Conservation (phyloP, 1,284 basidiomycete genomes). For the Ganoderma resinaceum region DNA sequence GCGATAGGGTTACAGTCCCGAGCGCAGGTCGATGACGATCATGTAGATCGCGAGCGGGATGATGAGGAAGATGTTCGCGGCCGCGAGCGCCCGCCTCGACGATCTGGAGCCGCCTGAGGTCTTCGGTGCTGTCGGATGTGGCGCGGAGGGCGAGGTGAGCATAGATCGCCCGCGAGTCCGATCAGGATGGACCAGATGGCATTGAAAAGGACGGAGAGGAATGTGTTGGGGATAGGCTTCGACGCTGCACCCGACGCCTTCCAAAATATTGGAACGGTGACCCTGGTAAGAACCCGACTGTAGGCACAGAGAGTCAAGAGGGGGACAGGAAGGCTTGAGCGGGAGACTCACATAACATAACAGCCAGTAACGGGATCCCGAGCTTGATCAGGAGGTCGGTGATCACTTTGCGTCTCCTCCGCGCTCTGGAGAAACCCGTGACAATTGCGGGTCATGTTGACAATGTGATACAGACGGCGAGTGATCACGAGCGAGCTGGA, state of each 20-base stretch:
- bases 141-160: background rate
- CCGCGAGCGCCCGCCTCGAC: conserved; percentile 48
- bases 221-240: conserved; percentile 47
- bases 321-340: background rate
- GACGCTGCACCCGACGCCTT: conserved; percentile 54
- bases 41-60: conserved; percentile 43
- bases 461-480: conserved; percentile 56
- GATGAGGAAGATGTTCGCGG: conserved; percentile 46
- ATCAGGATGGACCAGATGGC: conserved; percentile 32
- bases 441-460: conserved; percentile 39
- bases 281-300: conserved; percentile 27
- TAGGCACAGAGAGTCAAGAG: conserved; percentile 2
- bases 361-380: conserved; percentile 45
- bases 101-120: conserved; percentile 34
- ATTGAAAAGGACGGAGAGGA: conserved; percentile 35
- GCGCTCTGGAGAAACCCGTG: conserved; percentile 33
- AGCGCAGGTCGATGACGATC: conserved; percentile 33
- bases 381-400: conserved; percentile 47
- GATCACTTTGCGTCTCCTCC: conserved; percentile 43
- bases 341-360: conserved; percentile 41
- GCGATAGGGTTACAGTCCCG: conserved; percentile 23
- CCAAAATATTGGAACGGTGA: conserved; percentile 56
- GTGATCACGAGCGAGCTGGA: conserved; percentile 54
- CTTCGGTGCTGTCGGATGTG: background rate
- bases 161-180: conserved; percentile 35